Evolutionary conservation across 768 basidiomycete species (phyloP), one percentile per base, ranked within the genome.

Genomic region (Brasilioporus rufonigricans): DNA sequence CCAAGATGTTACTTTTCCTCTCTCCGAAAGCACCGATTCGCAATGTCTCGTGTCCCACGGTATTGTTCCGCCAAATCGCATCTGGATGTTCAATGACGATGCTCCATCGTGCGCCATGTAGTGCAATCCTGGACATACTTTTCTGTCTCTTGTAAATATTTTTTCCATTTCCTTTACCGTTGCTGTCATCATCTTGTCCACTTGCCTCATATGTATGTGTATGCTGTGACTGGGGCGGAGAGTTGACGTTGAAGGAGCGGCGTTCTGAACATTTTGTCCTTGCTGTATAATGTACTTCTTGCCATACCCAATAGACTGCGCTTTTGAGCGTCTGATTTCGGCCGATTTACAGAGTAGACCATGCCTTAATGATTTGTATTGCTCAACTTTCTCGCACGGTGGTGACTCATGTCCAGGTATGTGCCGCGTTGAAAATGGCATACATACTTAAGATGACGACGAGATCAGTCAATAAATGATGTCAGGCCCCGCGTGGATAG

Each of bases 191-290:
- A 29, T 60, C 41, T 62, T 67, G 57, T 56, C 60, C 56, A 31
- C 58, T 63, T 65, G 55, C 59, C 65, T 52, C 63, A 71, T 61
- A 61, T 61, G 60, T 61, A 60, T 61, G 60, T 60, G 53, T 65
- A 59, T 24, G 40, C 52, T 51, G 55, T 62, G 51, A 53, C 40
- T 52, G 55, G 58, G 65, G 53, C 57, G 49, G 55, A 50, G 44
- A 41, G 39, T 49, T 24, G 40, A 23, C 12, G 19, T 18, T n/a
- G 53, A 55, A 52, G 55, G 61, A 62, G 63, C 47, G 57, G 52
- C 47, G 51, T 48, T 27, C 19, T 48, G 64, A 58, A 65, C 62
- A 55, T 50, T 70, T 61, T 52, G 41, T 63, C 43, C 9, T 21
- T 24, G 14, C 27, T 65, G 61, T 66, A 57, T 65, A 56, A 10